phyloP scores from a whole-genome alignment of 75 land plant species.

The Chamaecyparis obtusa region DNA sequence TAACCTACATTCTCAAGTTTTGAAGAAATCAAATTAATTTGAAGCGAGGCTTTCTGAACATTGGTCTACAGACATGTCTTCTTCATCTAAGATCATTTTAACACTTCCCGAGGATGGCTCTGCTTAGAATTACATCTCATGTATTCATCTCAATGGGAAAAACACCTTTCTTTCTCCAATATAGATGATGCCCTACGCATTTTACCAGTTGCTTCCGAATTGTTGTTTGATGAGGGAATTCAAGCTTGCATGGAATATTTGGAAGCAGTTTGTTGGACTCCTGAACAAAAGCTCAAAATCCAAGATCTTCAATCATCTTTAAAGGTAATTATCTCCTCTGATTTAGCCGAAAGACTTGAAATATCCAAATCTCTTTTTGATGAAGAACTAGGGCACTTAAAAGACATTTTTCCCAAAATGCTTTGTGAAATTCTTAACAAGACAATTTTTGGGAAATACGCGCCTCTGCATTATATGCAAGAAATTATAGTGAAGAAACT shows the following conservation, averaged over 20 bases:
- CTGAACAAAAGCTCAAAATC: slow-evolving; percentile 20
- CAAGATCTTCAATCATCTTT: neutral
- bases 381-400: no score
- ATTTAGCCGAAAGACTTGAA: no score
- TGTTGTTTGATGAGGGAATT: neutral
- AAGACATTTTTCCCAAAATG: no score
- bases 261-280: slow-evolving; percentile 36
- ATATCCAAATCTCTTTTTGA: no score
- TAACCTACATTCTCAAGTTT: neutral
- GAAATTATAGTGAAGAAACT: neutral
- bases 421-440: no score
- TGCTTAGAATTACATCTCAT: neutral
- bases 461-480: no score
- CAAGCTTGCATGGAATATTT: slow-evolving; percentile 29
- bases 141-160: neutral
- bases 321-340: no score
- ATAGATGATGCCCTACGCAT: neutral
- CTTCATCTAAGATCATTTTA: neutral
- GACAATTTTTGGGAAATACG: no score
- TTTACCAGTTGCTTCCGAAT: neutral
- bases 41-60: neutral
- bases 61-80: no score
- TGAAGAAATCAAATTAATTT: neutral
- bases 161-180: neutral
- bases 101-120: neutral